Evolutionary conservation across 805 yeast genomes (phyloP).

Genomic region (Cyberlindnera mycetangii): DNA sequence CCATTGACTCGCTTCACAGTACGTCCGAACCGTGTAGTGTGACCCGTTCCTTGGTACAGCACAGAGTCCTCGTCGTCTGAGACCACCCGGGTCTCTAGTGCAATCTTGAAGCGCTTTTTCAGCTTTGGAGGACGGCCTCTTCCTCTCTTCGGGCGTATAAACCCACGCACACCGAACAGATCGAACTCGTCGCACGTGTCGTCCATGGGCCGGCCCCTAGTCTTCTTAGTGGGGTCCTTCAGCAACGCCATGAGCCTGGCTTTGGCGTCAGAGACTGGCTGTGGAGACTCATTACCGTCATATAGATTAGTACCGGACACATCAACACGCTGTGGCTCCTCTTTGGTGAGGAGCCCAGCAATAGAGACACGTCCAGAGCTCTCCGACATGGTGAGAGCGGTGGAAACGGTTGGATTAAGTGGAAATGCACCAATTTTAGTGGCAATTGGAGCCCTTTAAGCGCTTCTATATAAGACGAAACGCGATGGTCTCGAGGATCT

Average conservation of each 20-base stretch:
- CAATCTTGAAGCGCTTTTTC: background rate
- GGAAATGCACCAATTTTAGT: background rate
- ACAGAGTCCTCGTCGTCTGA: constrained; percentile 4
- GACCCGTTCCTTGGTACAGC: background rate
- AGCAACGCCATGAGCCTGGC: background rate
- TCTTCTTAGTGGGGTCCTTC: background rate
- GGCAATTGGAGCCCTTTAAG: background rate
- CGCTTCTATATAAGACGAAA: no score
- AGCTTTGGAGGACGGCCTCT: constrained; percentile 3
- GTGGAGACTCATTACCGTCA: background rate
- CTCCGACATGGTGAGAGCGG: background rate
- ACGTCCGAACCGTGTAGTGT: background rate
- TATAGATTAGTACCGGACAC: background rate
- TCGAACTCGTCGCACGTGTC: constrained; percentile 5
- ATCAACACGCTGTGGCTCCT: background rate
- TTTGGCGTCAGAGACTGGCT: background rate
- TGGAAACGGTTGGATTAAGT: background rate
- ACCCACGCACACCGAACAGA: constrained; percentile 1
- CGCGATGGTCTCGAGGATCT: background rate
- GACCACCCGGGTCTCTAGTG: background rate
- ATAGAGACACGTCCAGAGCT: background rate
- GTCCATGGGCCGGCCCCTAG: background rate
- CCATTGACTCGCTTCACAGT: background rate
- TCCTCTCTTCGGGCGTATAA: background rate
- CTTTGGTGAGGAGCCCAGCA: background rate